Conservation (phyloP, 495 filamentous ascomycete species). For the Tuber calosporum region DNA sequence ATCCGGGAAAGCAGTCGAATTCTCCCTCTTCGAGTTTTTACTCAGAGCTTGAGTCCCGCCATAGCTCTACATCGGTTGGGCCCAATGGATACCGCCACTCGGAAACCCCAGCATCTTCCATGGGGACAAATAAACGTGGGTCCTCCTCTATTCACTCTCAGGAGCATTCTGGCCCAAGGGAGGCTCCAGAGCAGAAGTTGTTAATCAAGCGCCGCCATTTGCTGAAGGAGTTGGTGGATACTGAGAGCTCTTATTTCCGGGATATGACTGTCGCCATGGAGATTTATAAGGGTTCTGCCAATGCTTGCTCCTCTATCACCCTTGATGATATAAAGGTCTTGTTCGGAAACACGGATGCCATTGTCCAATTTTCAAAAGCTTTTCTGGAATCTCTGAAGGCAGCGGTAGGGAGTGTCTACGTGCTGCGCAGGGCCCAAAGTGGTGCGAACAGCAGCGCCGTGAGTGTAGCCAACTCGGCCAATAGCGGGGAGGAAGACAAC, state of each 20-base stretch:
- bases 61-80: constrained; percentile 29
- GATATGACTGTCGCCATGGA: constrained; percentile 96
- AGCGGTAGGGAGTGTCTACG: constrained; percentile 65
- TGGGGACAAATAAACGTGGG: constrained; percentile 26
- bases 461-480: constrained; percentile 40
- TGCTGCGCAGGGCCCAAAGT: constrained; percentile 32
- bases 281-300: constrained; percentile 92
- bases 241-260: constrained; percentile 73
- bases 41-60: constrained; percentile 36
- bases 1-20: constrained; percentile 26
- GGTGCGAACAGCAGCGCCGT: constrained; percentile 44
- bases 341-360: constrained; percentile 82
- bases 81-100: constrained; percentile 37
- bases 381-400: constrained; percentile 74
- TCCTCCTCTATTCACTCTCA: constrained; percentile 39
- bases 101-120: constrained; percentile 34
- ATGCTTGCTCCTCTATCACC: constrained; percentile 70
- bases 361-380: constrained; percentile 69
- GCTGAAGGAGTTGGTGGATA: constrained; percentile 86
- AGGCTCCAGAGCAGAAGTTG: constrained; percentile 36
- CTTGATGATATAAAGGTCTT: constrained; percentile 74
- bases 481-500: constrained; percentile 34
- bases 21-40: constrained; percentile 40
- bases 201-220: constrained; percentile 59
- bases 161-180: constrained; percentile 30